Conservation (phyloP, 202 grass and related monocot genomes). For the Thinopyrum obtusiflorum region DNA sequence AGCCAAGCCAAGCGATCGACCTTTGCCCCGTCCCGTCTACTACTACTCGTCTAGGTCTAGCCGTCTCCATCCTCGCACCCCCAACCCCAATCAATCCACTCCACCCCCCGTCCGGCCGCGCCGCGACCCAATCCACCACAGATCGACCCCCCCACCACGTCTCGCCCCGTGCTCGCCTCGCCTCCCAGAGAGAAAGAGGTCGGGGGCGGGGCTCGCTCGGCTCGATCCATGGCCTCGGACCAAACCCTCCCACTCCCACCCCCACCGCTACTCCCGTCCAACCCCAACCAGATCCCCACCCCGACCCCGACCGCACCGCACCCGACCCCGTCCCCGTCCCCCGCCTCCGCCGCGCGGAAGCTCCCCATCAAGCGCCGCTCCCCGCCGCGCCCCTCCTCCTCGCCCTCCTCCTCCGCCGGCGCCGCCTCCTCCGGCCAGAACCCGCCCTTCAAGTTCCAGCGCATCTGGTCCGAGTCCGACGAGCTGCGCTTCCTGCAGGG, state of each 20-base stretch:
- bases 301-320: conserved; percentile 39
- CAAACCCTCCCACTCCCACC: conserved; percentile 45
- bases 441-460: conserved; percentile 80
- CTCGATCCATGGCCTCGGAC: conserved; percentile 71
- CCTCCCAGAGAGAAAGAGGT: neutral
- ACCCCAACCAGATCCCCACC: conserved; percentile 28
- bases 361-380: conserved; percentile 72
- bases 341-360: conserved; percentile 52
- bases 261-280: conserved; percentile 36
- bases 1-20: neutral
- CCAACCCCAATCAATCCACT: neutral
- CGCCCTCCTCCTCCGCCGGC: conserved; percentile 27
- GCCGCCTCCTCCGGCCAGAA: conserved; percentile 32
- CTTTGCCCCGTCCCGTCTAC: neutral
- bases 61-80: conserved; percentile 30
- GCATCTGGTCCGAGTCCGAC: conserved; percentile 90
- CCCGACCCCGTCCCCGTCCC: conserved; percentile 37
- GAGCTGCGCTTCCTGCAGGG: conserved; percentile 94
- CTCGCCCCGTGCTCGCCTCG: neutral
- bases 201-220: conserved; percentile 8
- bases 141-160: neutral
- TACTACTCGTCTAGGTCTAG: neutral
- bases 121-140: conserved; percentile 42
- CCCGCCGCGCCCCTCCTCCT: conserved; percentile 37
- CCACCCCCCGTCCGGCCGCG: conserved; percentile 28